phyloP scores from a whole-genome alignment of 2,329 filamentous ascomycete genomes.

The Ascochyta viciae-villosae region DNA sequence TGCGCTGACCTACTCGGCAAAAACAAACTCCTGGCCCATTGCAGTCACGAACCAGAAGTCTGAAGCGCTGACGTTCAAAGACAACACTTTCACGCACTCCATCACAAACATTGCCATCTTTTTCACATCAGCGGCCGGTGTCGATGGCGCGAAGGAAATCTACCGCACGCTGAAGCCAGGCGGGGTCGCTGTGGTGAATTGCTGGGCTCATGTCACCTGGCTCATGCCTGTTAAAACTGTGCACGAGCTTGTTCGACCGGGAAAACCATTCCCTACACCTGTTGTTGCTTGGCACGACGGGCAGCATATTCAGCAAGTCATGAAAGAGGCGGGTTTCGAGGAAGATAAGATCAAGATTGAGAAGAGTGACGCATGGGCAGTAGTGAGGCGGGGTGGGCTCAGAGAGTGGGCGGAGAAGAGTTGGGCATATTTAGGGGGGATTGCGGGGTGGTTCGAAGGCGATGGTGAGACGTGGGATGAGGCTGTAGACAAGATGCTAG shows the following conservation, averaged over 20 bases:
- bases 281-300: constrained; percentile 38
- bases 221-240: constrained; percentile 29
- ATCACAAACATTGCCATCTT: constrained; percentile 53
- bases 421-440: constrained; percentile 40
- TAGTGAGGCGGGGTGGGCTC: constrained; percentile 23
- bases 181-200: constrained; percentile 50
- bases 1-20: constrained; percentile 18
- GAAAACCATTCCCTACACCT: constrained; percentile 26
- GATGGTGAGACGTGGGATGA: constrained; percentile 41
- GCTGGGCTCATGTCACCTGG: constrained; percentile 41
- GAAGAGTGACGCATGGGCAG: constrained; percentile 34
- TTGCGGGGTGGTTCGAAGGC: constrained; percentile 33
- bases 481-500: constrained; percentile 32
- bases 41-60: constrained; percentile 26
- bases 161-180: constrained; percentile 48
- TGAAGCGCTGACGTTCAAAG: constrained; percentile 29
- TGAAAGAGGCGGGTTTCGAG: constrained; percentile 37
- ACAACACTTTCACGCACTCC: constrained; percentile 47
- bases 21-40: constrained; percentile 33
- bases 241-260: constrained; percentile 28
- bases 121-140: constrained; percentile 40
- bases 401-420: constrained; percentile 36
- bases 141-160: constrained; percentile 48
- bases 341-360: constrained; percentile 31
- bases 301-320: constrained; percentile 33